These are phyloP conservation scores for Cryptococcus sp. DNA, from an alignment of 1,284 basidiomycete species.

Conservation along the genomic window DNA sequence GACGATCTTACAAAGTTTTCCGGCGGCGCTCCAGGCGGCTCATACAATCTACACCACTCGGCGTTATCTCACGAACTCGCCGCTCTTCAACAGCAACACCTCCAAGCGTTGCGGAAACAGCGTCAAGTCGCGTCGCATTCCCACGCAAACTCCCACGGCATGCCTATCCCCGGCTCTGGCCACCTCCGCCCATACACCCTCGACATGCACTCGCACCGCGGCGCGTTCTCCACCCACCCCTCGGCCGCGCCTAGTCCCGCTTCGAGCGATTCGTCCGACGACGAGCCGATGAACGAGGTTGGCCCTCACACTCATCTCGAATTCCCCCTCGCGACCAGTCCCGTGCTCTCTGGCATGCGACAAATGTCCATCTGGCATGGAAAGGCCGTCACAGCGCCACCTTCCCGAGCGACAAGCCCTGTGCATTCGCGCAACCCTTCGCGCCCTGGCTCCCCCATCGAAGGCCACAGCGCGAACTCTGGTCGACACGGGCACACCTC, in stretches of 20 bases:
- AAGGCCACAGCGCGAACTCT: conserved; percentile 50
- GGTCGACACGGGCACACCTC: conserved; percentile 51
- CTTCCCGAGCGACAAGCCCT: conserved; percentile 43
- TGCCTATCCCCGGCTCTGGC: conserved; percentile 11
- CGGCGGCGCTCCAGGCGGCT: conserved; percentile 13
- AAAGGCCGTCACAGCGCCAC: conserved; percentile 49
- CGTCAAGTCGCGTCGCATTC: conserved; percentile 9
- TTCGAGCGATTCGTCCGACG: conserved; percentile 50
- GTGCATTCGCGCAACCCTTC: conserved; percentile 45
- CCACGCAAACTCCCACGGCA: conserved; percentile 13
- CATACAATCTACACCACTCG: conserved; percentile 43
- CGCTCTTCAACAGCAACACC: conserved; percentile 37
- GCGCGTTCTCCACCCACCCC: conserved; percentile 38
- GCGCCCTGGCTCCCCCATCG: conserved; percentile 42
- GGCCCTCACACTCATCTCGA: conserved; percentile 25
- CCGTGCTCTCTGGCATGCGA: conserved; percentile 78
- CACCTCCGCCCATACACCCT: conserved; percentile 46
- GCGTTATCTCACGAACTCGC: conserved; percentile 31
- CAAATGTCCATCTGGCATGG: conserved; percentile 55
- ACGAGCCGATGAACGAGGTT: conserved; percentile 39
- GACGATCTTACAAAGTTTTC: conserved; percentile 26
- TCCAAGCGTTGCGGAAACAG: conserved; percentile 31
- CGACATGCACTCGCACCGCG: conserved; percentile 41
- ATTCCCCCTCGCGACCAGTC: conserved; percentile 62
- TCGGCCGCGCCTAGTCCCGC: conserved; percentile 47